phyloP scores from a whole-genome alignment of 768 basidiomycete species.

The Lentinula raphanica region DNA sequence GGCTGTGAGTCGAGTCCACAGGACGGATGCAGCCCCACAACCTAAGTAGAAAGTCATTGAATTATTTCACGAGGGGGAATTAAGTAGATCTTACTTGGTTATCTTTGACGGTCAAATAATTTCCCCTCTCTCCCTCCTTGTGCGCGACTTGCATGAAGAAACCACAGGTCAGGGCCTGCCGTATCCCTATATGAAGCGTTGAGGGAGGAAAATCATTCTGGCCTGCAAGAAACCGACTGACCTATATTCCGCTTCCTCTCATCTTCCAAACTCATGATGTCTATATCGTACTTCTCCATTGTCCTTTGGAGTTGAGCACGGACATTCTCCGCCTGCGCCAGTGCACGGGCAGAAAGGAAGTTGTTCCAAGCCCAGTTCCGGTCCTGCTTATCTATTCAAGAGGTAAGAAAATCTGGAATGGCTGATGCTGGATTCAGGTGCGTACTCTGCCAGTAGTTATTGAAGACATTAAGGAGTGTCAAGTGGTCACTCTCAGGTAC shows the following conservation, averaged over 20 bases:
- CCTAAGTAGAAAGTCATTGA: conserved; percentile 26
- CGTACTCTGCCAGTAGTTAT: conserved; percentile 82
- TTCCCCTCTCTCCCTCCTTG: conserved; percentile 85
- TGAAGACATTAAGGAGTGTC: conserved; percentile 92
- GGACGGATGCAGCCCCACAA: conserved; percentile 77
- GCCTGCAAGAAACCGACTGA: neutral
- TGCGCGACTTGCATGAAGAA: conserved; percentile 99
- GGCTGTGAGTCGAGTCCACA: conserved; percentile 85
- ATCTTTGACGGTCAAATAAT: conserved; percentile 91
- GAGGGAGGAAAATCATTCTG: conserved; percentile 35
- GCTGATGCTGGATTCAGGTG: conserved; percentile 6
- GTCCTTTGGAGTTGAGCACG: conserved; percentile 80
- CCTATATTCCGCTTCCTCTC: conserved; percentile 41
- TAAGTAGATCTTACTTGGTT: conserved; percentile 58
- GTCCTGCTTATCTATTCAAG: conserved; percentile 58
- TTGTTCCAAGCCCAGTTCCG: conserved; percentile 90
- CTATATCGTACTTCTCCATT: conserved; percentile 89
- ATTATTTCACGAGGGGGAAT: neutral
- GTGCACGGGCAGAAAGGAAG: conserved; percentile 77
- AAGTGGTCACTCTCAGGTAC: conserved; percentile 97
- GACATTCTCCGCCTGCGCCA: conserved; percentile 91
- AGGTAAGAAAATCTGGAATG: neutral
- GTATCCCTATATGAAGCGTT: conserved; percentile 43
- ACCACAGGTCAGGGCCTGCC: conserved; percentile 81
- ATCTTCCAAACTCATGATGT: conserved; percentile 62